phyloP scores from a whole-genome alignment of 257 asterid species.

The Cynanchum wilfordii region DNA sequence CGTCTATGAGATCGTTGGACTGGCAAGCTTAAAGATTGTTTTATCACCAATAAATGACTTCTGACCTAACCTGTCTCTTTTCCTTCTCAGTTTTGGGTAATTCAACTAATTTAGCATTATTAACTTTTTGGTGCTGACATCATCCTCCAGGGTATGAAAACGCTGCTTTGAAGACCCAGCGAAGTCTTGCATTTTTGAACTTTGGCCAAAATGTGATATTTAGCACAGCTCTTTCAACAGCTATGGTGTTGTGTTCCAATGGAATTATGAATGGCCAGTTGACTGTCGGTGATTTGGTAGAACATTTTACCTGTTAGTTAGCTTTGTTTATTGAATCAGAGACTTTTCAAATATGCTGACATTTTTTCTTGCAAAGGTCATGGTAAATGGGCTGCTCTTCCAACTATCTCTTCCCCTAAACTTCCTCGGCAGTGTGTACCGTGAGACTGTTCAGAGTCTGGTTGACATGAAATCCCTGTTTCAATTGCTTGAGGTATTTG shows the following conservation, averaged over 20 bases:
- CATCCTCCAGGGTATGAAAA: constrained; percentile 78
- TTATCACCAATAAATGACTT: not conserved
- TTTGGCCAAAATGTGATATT: constrained; percentile 90
- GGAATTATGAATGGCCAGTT: constrained; percentile 79
- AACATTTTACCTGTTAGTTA: constrained; percentile 10
- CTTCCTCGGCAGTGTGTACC: constrained; percentile 91
- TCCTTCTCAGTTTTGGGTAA: not conserved
- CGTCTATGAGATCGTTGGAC: not conserved
- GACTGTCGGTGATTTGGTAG: constrained; percentile 99
- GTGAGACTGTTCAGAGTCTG: constrained; percentile 90
- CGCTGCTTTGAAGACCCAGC: constrained; percentile 90
- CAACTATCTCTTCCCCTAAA: constrained; percentile 97
- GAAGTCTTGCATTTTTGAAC: constrained; percentile 82
- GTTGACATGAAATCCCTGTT: constrained; percentile 96
- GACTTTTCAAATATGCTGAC: constrained; percentile 10
- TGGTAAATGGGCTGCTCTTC: constrained; percentile 96
- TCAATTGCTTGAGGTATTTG: constrained; percentile 88
- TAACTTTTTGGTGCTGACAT: constrained; percentile 12
- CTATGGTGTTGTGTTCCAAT: constrained; percentile 86
- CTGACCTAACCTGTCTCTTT: not conserved
- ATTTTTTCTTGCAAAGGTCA: constrained; percentile 49
- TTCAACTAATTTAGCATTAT: constrained; percentile 2
- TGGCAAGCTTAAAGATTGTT: not conserved
- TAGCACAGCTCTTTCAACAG: constrained; percentile 81
- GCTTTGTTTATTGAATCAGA: not conserved